Evolutionary conservation across 371 early-diverging fungal genomes (phyloP), one percentile per base, ranked within the genome.

Genomic region (Mucor piriformis): DNA sequence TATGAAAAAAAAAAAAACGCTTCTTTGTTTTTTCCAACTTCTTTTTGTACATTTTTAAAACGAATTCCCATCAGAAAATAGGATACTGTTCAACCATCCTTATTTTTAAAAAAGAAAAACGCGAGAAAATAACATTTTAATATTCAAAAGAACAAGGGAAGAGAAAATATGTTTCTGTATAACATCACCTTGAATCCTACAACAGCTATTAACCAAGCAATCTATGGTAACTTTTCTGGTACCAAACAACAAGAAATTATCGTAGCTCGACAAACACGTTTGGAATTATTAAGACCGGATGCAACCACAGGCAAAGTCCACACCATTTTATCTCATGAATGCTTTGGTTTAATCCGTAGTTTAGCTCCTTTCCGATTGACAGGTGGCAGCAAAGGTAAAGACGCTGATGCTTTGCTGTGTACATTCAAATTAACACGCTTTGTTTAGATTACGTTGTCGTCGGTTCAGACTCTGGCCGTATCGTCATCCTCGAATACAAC

Each of bases 211-310:
- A 91, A 81, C 59, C 82, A 85, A 40, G 88, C 93, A 15, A 83
- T 88, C 50, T 82, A 94, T 49, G 99, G 99, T 12, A 93, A 96
- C 76, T 99, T 98, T 69, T 87, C 92, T 21, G 98, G 97, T 15
- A 86, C 84, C 6, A 93, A 91, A 68, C 83, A 85, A 51, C 98
- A 99, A 74, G 98, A 99, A 61, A 83, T 98, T 49, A 80, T 92
- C 24, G 85, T 95, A 20, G 94, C 91, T 7, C 87, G 92, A 48
- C 86, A 88, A 64, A 88, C 88, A 48, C 78, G 85, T 18, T 72
- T 99, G 37, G 96, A 96, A 74, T 77, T 98, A 29, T 72, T 95
- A 57, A 72, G 84, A 61, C 86, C 91, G 2, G 94, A 97, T 68
- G 73, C 91, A 3, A 72, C 74, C 18, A 89, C 93, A 1, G 97